phyloP scores from a whole-genome alignment of 306 rosid species.

The Glycine tomentella region DNA sequence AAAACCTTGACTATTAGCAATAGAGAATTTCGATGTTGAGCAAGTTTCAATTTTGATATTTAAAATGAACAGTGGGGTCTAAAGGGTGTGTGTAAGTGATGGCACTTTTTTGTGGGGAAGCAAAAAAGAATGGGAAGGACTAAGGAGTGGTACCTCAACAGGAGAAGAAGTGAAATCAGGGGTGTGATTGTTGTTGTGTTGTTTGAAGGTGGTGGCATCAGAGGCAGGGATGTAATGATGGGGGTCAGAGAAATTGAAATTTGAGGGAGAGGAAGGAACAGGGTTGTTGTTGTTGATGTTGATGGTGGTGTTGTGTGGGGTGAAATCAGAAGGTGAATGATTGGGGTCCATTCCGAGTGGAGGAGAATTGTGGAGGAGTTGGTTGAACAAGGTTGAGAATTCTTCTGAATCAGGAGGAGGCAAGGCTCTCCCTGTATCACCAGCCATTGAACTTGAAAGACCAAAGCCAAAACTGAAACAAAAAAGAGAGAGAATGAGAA shows the following conservation, averaged over 20 bases:
- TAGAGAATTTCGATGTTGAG: not conserved
- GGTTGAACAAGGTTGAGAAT: constrained; percentile 68
- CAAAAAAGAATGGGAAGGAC: not conserved
- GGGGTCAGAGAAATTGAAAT: constrained; percentile 52
- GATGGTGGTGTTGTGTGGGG: not conserved
- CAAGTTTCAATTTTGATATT: constrained; percentile 33
- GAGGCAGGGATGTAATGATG: constrained; percentile 43
- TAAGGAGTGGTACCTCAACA: constrained; percentile 31
- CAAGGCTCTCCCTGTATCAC: constrained; percentile 13
- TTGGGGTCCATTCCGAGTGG: constrained; percentile 37
- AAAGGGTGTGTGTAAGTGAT: not conserved
- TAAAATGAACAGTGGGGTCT: not conserved
- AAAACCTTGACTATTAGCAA: not conserved
- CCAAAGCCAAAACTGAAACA: not conserved
- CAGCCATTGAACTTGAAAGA: not conserved
- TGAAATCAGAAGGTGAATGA: constrained; percentile 42
- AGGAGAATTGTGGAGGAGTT: constrained; percentile 50
- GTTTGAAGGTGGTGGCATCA: constrained; percentile 48
- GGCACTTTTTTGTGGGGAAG: not conserved
- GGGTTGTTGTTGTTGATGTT: not conserved
- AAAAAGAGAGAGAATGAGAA: constrained; percentile 26
- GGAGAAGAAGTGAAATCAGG: constrained; percentile 36
- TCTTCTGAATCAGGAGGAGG: constrained; percentile 59
- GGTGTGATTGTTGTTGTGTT: not conserved
- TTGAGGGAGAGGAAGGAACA: constrained; percentile 38